Evolutionary conservation across 257 asterid species (phyloP), one percentile per base, ranked within the genome.

Genomic region (Solanum neorickii): DNA sequence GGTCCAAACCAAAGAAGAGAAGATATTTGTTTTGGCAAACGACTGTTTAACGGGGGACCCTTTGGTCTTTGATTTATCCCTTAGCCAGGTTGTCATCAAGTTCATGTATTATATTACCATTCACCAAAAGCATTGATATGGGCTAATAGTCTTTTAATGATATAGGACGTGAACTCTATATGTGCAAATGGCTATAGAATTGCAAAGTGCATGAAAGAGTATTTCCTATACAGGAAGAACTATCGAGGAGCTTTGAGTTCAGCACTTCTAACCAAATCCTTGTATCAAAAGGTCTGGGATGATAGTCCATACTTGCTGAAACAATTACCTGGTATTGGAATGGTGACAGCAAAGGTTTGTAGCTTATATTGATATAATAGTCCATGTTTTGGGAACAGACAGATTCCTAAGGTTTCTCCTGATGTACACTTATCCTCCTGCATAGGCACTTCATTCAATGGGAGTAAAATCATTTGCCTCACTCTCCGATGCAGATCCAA

Each of bases 11-110:
- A 94, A 97, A 93, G 98, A 97, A 91, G 98, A 97, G 93, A 97
- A 97, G 89, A 97, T 97, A 85, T 97, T 95, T 91, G 74, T 97
- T 91, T 91, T 97, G 91, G 95, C 94, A 84, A 97, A 97, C 88
- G 99, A 97, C 93, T 95, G 98, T 93, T 91, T 97, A 89, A 94
- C 98, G 35, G 99, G 99, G 62, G 98, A 97, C 88, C 98, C 99
- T 87, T 89, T 83, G 90, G 96, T 92, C 84, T 98, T 88, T 88
- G 99, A 97, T 91, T 88, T 97, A 88, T 95, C 99, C 75, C 93
- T 94, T 98, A 94, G 90, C 92, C 99, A 97, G 98, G 99, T 97
- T 72, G 46, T 80, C 88, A 89, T 87, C 75, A 86, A 14, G 31
- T 82, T 87, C 84, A 83, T 87, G 85, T 82, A 31, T 49, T 49